Evolutionary conservation across 805 yeast genomes (phyloP).

Genomic region (Cyberlindnera meyerae): DNA sequence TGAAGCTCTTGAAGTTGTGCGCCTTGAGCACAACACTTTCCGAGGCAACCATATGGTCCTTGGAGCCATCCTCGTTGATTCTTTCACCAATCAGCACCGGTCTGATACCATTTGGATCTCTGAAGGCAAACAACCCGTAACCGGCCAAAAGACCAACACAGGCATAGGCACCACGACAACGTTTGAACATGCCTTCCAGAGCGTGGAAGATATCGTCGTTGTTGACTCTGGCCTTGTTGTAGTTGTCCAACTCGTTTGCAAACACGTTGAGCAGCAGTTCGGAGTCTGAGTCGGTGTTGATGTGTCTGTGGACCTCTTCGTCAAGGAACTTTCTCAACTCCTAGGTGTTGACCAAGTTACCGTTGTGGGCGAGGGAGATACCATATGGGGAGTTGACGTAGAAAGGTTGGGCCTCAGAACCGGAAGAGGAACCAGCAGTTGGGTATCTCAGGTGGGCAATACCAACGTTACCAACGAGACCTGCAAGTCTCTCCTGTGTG

Average conservation of each 20-base stretch:
- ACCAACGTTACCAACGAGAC: conserved; percentile 91
- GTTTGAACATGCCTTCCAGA: conserved; percentile 70
- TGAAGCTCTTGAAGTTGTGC: conserved; percentile 72
- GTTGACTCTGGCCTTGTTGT: conserved; percentile 90
- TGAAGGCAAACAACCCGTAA: conserved; percentile 88
- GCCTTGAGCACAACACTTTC: conserved; percentile 95
- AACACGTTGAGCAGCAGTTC: conserved; percentile 85
- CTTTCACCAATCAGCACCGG: conserved; percentile 89
- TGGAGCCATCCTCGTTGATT: conserved; percentile 55
- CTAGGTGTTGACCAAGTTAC: conserved; percentile 85
- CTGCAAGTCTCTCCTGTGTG: conserved; percentile 72
- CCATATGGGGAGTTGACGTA: conserved; percentile 98
- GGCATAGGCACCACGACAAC: conserved; percentile 95
- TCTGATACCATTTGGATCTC: conserved; percentile 96
- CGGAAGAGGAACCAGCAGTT: conserved; percentile 94
- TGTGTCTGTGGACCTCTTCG: conserved; percentile 92
- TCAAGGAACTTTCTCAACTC: conserved; percentile 78
- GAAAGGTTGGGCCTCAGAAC: conserved; percentile 97
- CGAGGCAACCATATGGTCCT: conserved; percentile 91
- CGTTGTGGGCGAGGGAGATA: conserved; percentile 84
- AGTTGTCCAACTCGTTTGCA: conserved; percentile 86
- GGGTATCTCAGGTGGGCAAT: conserved; percentile 94
- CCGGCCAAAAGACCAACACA: conserved; percentile 95
- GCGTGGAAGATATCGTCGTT: conserved; percentile 86
- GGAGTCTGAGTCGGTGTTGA: conserved; percentile 94